Base-by-base conservation (phyloP, 2,329 filamentous ascomycete species). In the Escovopsis sp. region DNA sequence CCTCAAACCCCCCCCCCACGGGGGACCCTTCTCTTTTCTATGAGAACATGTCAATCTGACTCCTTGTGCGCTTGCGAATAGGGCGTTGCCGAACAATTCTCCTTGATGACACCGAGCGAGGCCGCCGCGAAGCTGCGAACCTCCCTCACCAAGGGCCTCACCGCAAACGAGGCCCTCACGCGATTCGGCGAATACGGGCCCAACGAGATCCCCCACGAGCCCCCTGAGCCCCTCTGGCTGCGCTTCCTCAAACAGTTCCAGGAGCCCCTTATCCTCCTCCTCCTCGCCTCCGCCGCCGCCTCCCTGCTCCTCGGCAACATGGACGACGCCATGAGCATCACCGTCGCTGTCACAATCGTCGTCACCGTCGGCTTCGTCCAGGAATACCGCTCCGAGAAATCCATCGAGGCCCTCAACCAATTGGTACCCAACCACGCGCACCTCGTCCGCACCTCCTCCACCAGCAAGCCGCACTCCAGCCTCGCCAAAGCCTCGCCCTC, bases 371-470 rank as follows among this genome's bases (percentile, higher is more conserved):
- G 89, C 2, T 98, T 98, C 53, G 78, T 96, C 41, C 91, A 98
- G 59, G 91, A 98, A 63, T 98, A 98, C 60, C 75, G 91, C 45
- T 96, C 91, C 7, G 91, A 98, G 59, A 93, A 98, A 63, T 96
- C 89, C 3, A 78, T 98, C 50, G 91, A 98, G 62, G 91, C 91
- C 18, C 68, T 98, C 51, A 95, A 84, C 56, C 85, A 91, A 53
- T 68, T 98, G 26, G 89, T 98, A 0, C 93, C 91, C 26, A 93
- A 96, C 59, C 86, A 88, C 59, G 91, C 93, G 28, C 88, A 98
- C 64, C 70, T 96, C n/a, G 85, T 98, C 46, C 80, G 93, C 47
- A 70, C 72, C 30, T 59, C 67, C 33, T 46, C 57, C 5, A 32
- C 54, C 33, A 9, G 42, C 55, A 4, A 9, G 28, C 8, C 28